A percentile compares a stretch with the other conserved stretches of the same genome.
Evolutionary conservation across 2,329 filamentous ascomycete genomes (phyloP).

Genomic region (Fonsecaea erecta): DNA sequence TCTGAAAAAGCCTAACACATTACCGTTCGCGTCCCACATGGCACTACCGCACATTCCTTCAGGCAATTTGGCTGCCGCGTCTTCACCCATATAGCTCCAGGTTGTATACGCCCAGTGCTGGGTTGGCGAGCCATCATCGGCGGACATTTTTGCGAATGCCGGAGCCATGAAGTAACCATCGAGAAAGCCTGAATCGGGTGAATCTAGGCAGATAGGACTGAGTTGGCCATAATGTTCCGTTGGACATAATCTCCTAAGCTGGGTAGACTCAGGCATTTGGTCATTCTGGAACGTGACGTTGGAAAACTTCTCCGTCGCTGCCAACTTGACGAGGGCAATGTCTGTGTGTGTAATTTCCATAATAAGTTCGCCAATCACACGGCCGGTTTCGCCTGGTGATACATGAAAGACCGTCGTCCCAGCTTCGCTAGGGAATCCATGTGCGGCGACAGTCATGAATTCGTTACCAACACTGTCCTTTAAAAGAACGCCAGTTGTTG

Average conservation of each 20-base stretch:
- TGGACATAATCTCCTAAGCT: not conserved
- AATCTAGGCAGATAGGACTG: not conserved
- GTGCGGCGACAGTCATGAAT: conserved; percentile 4
- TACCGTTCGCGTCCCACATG: conserved; percentile 5
- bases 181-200: not conserved
- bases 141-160: not conserved
- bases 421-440: not conserved
- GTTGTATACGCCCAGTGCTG: not conserved
- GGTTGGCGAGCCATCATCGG: not conserved
- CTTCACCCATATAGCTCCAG: conserved; percentile 1
- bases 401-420: not conserved
- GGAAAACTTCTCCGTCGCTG: not conserved
- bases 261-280: not conserved
- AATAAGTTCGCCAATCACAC: not conserved
- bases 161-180: not conserved
- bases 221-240: not conserved
- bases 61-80: not conserved
- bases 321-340: conserved; percentile 3
- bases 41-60: conserved; percentile 12
- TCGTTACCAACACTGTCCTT: not conserved
- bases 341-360: not conserved
- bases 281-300: not conserved
- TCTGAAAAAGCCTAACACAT: conserved; percentile 14
- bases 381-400: too few species aligned
- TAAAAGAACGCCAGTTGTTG: not conserved